Conservation (phyloP, 306 rosid genomes). For the Leucaena leucocephala region DNA sequence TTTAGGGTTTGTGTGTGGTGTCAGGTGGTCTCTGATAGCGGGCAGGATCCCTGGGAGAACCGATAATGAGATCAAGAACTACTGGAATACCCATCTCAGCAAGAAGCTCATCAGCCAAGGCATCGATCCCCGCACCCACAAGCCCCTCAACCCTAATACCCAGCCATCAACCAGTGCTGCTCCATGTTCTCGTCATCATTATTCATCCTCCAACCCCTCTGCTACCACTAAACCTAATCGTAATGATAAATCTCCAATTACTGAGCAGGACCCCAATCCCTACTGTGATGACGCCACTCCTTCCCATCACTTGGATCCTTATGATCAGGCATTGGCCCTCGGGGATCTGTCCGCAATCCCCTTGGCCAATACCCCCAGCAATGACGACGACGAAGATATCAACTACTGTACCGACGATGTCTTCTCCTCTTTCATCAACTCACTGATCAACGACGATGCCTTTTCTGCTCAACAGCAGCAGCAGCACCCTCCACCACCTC, state of each 20-base stretch:
- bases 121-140: slow-evolving; percentile 90
- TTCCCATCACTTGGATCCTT: background rate
- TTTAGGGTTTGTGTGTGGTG: slow-evolving; percentile 14
- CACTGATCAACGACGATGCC: slow-evolving; percentile 74
- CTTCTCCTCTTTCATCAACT: slow-evolving; percentile 75
- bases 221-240: background rate
- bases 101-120: slow-evolving; percentile 90
- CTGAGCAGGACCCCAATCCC: background rate
- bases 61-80: slow-evolving; percentile 86
- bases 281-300: background rate
- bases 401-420: slow-evolving; percentile 60
- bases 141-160: slow-evolving; percentile 48
- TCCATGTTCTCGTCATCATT: background rate
- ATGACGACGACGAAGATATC: background rate
- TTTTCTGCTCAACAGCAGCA: slow-evolving; percentile 43
- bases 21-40: slow-evolving; percentile 91
- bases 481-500: slow-evolving; percentile 24
- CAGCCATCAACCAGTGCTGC: background rate
- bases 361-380: background rate
- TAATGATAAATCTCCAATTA: background rate
- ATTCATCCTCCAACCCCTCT: background rate
- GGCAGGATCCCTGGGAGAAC: slow-evolving; percentile 95
- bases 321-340: background rate
- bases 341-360: background rate
- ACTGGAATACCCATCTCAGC: slow-evolving; percentile 92